Evolutionary conservation across 2,329 filamentous ascomycete genomes (phyloP).

Genomic region (Tolypocladium tropicale): DNA sequence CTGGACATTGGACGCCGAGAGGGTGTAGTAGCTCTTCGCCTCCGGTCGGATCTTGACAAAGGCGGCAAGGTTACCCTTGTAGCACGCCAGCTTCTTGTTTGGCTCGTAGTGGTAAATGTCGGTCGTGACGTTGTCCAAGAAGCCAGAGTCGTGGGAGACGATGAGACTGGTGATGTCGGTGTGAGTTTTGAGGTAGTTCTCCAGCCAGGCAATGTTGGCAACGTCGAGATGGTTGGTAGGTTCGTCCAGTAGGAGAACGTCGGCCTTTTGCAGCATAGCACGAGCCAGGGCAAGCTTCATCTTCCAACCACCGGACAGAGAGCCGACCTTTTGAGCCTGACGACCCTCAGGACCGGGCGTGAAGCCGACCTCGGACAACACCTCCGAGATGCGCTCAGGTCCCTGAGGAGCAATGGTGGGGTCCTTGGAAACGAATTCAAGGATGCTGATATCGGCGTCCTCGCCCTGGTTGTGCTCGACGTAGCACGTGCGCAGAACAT

Average conservation of each 20-base stretch:
- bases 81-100: conserved; percentile 84
- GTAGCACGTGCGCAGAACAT: conserved; percentile 90
- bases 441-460: conserved; percentile 90
- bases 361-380: conserved; percentile 89
- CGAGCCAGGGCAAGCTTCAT: conserved; percentile 97
- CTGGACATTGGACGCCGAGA: conserved; percentile 77
- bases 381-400: conserved; percentile 67
- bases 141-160: conserved; percentile 95
- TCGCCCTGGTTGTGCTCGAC: conserved; percentile 99
- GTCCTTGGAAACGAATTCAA: conserved; percentile 87
- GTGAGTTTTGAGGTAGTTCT: conserved; percentile 92
- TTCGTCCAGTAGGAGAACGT: conserved; percentile 93
- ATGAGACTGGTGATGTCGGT: conserved; percentile 95
- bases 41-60: conserved; percentile 89
- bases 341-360: conserved; percentile 80
- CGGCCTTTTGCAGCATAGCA: conserved; percentile 94
- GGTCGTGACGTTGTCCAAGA: conserved; percentile 94
- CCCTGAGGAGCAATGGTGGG: conserved; percentile 74
- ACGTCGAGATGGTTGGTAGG: conserved; percentile 98
- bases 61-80: conserved; percentile 69
- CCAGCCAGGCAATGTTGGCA: conserved; percentile 89
- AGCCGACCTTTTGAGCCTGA: conserved; percentile 84
- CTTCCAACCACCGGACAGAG: conserved; percentile 96
- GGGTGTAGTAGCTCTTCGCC: conserved; percentile 95
- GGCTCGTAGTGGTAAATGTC: conserved; percentile 98